Conservation (phyloP, 768 basidiomycete genomes). For the Coprinopsis cinerea region DNA sequence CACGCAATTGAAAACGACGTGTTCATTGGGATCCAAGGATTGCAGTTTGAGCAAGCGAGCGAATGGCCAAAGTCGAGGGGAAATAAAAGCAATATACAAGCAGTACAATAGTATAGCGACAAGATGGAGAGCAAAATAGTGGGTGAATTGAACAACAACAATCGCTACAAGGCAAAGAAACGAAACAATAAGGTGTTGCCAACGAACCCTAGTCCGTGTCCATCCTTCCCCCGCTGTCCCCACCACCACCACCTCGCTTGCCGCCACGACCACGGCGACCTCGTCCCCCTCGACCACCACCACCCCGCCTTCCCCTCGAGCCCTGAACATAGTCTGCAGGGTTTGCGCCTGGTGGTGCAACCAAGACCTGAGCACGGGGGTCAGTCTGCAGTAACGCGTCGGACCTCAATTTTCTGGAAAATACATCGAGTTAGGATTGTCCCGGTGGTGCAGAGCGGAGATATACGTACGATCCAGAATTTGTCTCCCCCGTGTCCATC, state of each 20-base stretch:
- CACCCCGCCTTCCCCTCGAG: constrained; percentile 22
- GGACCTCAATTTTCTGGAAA: constrained; percentile 74
- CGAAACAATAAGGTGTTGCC: not conserved
- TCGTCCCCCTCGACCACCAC: constrained; percentile 33
- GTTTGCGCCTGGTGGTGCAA: constrained; percentile 63
- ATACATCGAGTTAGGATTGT: not conserved
- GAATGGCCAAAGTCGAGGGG: not conserved
- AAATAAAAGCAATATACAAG: constrained; percentile 5
- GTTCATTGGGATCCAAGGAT: no score
- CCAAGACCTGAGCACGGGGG: constrained; percentile 62
- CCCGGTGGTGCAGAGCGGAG: not conserved
- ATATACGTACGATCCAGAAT: constrained; percentile 51
- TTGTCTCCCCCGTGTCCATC: constrained; percentile 41
- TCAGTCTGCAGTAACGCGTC: constrained; percentile 60
- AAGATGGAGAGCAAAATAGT: no score
- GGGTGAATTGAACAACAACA: not conserved
- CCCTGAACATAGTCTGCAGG: constrained; percentile 43
- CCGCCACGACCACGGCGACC: constrained; percentile 33
- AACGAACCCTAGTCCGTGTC: constrained; percentile 42
- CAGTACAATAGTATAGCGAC: not conserved
- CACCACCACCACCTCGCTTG: constrained; percentile 30
- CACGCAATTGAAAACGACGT: no score
- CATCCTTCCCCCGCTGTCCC: constrained; percentile 40
- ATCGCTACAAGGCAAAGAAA: not conserved
- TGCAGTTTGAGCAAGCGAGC: not conserved